Conservation (phyloP, 225 moss, liverwort and hornwort genomes). For the Sphagnum contortum region DNA sequence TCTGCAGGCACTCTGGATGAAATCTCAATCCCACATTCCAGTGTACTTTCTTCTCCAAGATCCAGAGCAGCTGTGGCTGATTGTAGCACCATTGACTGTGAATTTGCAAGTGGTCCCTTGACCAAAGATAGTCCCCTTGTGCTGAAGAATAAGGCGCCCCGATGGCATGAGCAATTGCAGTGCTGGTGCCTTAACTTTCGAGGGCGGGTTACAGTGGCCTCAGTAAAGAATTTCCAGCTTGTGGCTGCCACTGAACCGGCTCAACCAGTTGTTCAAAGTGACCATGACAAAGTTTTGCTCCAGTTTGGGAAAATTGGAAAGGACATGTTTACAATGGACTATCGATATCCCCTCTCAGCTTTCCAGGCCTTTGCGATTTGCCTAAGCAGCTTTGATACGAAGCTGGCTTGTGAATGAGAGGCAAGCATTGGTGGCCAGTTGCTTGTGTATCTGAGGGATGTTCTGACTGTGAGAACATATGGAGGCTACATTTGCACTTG, state of each 20-base stretch:
- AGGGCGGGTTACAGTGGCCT: conserved; percentile 93
- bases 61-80: conserved; percentile 95
- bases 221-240: conserved; percentile 97
- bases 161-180: conserved; percentile 98
- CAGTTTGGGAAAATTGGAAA: conserved; percentile 99
- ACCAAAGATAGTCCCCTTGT: conserved; percentile 89
- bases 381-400: conserved; percentile 98
- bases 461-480: no score
- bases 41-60: conserved; percentile 67
- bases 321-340: conserved; percentile 99
- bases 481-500: no score
- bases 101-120: conserved; percentile 44
- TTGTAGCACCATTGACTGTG: conserved; percentile 71
- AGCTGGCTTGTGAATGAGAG: conserved; percentile 90
- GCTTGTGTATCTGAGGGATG: no score
- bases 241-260: conserved; percentile 76
- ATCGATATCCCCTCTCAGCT: conserved; percentile 92
- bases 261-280: conserved; percentile 50
- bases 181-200: conserved; percentile 99
- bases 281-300: conserved; percentile 93
- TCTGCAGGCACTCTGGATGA: conserved; percentile 71
- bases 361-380: conserved; percentile 99
- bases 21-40: conserved; percentile 46
- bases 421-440: not conserved
- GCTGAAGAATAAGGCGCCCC: conserved; percentile 90